These are phyloP conservation scores for Leccinum broughii DNA, from an alignment of 768 basidiomycete genomes.

Conservation along the genomic window DNA sequence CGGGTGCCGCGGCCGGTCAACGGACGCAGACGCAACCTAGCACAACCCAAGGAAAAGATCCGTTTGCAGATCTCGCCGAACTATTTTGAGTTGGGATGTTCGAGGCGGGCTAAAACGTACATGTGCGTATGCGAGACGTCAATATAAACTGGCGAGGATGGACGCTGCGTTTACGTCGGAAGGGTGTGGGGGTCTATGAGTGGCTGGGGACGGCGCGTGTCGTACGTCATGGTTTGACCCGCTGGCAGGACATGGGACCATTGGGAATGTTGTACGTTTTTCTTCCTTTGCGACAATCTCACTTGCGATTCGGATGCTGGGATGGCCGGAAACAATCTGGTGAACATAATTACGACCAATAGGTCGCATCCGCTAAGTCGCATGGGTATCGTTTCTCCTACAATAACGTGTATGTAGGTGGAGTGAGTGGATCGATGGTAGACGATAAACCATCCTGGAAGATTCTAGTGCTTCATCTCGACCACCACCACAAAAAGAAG, in stretches of 20 bases:
- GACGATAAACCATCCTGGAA: too few relatives aligned
- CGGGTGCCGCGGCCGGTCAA: conserved; percentile 14
- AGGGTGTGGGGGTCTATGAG: background rate
- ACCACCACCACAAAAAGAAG: background rate
- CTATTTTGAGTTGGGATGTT: conserved; percentile 51
- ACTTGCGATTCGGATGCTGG: conserved; percentile 2
- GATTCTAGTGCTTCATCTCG: background rate
- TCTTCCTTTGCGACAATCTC: conserved; percentile 7
- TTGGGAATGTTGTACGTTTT: conserved; percentile 10
- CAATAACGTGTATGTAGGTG: background rate
- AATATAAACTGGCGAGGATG: conserved; percentile 1
- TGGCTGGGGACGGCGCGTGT: background rate
- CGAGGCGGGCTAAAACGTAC: background rate
- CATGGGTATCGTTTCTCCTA: background rate
- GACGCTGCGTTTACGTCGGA: conserved; percentile 3
- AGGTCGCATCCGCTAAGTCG: background rate
- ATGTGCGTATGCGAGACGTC: background rate
- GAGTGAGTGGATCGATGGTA: too few relatives aligned
- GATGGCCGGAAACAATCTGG: background rate
- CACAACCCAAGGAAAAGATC: conserved; percentile 58
- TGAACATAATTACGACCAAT: background rate
- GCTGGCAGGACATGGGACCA: background rate
- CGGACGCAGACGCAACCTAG: conserved; percentile 26
- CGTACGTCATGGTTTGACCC: background rate
- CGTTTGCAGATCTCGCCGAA: conserved; percentile 80